Base-by-base conservation (phyloP, 768 basidiomycete species). In the Boletus subparvulus region DNA sequence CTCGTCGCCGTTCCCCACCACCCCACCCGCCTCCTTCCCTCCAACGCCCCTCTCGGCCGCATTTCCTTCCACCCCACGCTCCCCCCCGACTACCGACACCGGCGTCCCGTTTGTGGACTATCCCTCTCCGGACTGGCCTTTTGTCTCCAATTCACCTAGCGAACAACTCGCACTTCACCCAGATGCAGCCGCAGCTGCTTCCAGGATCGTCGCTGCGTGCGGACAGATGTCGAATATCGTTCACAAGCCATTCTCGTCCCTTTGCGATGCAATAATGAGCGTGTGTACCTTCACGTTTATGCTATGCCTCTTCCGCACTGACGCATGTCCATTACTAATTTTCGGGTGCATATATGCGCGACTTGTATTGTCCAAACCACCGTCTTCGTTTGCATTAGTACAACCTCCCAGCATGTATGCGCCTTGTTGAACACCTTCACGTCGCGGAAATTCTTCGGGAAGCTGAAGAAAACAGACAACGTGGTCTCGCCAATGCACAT, bases 221-320 rank as follows among this genome's bases (percentile, higher is more conserved):
- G 86, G 84, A 4, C 89, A 90, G 65, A 72, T 91, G 55, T 74
- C 80, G 11, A 81, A 78, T 6, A 84, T 81, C 21, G 84, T 88
- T 19, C 86, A 89, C 63, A 73, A 74, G 6, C 87, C 88, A 30
- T 88, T 90, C 68, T 72, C 87, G 32, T 80, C 82, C n/a, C 73
- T 91, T 9, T 88, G 87, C 63, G 89, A 90, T 67, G 86, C 87
- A 3, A 71, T 77, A 16, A 87, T 89, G 84, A 81, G 78, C 40
- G 88, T 90, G 63, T 58, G 86, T 75, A 12, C 17, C 47, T 33
- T 47, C 3, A 19, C 21, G 6, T 47, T 47, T 55, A 12, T 54
- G 36, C 24, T 40, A 35, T 48, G 16, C 24, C 33, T 17, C 21
- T 46, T 30, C 37, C 8, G 16, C 33, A 21, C 56, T 62, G n/a